Evolutionary conservation across 169 alveolate species (phyloP).

Genomic region (Plasmodium blacklocki): DNA sequence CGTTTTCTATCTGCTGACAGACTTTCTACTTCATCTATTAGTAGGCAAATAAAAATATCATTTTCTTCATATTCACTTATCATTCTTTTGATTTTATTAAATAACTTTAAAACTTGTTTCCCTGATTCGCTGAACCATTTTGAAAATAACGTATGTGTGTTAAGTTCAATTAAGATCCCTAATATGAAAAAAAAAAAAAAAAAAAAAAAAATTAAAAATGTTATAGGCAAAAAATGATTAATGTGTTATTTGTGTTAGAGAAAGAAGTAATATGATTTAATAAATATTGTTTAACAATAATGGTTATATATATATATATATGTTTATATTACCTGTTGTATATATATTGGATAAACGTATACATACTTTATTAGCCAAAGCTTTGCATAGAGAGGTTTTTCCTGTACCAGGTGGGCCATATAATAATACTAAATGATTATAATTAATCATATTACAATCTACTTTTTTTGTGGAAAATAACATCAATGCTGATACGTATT

Average conservation of each 20-base stretch:
- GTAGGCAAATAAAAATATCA: conserved; percentile 77
- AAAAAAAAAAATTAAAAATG: not conserved
- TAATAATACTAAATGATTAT: conserved; percentile 84
- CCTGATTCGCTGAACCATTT: conserved; percentile 89
- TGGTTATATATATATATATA: conserved; percentile 10
- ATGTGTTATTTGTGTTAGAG: not conserved
- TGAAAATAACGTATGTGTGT: conserved; percentile 86
- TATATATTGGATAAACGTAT: conserved; percentile 76
- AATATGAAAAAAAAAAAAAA: not conserved
- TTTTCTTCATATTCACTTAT: conserved; percentile 79
- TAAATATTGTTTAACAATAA: not conserved
- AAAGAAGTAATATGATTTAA: not conserved
- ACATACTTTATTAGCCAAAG: conserved; percentile 81
- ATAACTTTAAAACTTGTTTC: conserved; percentile 83
- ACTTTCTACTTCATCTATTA: conserved; percentile 89
- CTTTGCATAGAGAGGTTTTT: conserved; percentile 82
- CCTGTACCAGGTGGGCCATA: conserved; percentile 90
- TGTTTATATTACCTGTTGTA: conserved; percentile 35
- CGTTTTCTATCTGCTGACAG: conserved; percentile 84
- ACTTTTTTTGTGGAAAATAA: conserved; percentile 81
- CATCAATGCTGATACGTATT: conserved; percentile 83
- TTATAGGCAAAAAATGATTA: not conserved
- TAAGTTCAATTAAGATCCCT: conserved; percentile 81
- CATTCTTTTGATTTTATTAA: conserved; percentile 76
- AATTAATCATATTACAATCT: conserved; percentile 82